phyloP scores from a whole-genome alignment of 441 rosid species.

The Theobroma grandiflorum region DNA sequence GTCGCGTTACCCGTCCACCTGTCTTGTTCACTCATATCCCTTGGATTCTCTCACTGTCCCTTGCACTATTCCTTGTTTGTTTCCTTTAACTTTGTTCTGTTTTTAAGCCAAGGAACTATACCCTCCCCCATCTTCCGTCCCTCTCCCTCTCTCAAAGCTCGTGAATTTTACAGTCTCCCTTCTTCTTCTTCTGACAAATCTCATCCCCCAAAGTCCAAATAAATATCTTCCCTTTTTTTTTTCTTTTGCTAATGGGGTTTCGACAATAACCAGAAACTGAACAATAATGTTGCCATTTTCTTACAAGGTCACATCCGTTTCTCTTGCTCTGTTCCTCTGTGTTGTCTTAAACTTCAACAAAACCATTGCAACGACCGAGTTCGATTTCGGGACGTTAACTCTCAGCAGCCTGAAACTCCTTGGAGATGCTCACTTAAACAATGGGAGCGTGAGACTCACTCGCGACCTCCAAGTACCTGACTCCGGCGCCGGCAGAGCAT shows the following conservation, averaged over 20 bases:
- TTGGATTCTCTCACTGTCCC: constrained; percentile 43
- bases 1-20: constrained; percentile 58
- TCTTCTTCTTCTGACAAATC: constrained; percentile 24
- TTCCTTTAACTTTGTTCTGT: constrained; percentile 27
- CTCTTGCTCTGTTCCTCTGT: constrained; percentile 32
- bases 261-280: neutral
- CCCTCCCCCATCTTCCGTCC: constrained; percentile 19
- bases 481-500: constrained; percentile 80
- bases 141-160: constrained; percentile 40
- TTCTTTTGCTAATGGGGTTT: constrained; percentile 34
- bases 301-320: constrained; percentile 29
- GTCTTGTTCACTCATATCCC: constrained; percentile 48
- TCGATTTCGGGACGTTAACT: constrained; percentile 84
- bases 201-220: neutral
- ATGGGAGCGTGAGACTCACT: constrained; percentile 82
- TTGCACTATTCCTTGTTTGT: constrained; percentile 24
- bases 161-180: constrained; percentile 29
- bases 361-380: constrained; percentile 53
- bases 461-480: constrained; percentile 85
- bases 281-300: constrained; percentile 43
- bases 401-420: constrained; percentile 73
- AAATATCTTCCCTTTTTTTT: neutral
- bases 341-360: constrained; percentile 33
- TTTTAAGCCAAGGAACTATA: constrained; percentile 28
- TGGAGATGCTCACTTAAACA: constrained; percentile 90